phyloP scores from a whole-genome alignment of 2,329 filamentous ascomycete species.

The Escovopsis sp. region DNA sequence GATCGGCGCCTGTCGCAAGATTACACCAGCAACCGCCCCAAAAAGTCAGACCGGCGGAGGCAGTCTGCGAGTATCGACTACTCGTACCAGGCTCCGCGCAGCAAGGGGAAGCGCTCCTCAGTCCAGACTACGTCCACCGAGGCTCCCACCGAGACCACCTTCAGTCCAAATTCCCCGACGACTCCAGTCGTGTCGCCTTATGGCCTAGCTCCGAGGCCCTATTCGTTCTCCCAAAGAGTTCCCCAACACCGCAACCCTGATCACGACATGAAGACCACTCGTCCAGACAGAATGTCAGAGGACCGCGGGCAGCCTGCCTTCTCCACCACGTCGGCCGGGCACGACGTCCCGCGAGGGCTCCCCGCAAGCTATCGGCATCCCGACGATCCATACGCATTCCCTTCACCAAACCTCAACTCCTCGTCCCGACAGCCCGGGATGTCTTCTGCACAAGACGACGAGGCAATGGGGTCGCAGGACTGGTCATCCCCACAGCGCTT shows the following conservation, averaged over 20 bases:
- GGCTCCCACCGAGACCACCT: conserved; percentile 41
- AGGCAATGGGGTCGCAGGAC: conserved; percentile 13
- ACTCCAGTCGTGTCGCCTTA: conserved; percentile 33
- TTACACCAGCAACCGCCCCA: neutral
- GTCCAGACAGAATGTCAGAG: conserved; percentile 15
- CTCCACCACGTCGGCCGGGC: conserved; percentile 34
- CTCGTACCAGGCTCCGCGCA: conserved; percentile 23
- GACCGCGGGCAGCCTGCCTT: conserved; percentile 19
- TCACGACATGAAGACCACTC: conserved; percentile 2
- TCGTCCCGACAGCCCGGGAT: conserved; percentile 1
- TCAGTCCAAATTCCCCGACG: conserved; percentile 42
- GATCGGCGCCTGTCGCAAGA: conserved; percentile 21
- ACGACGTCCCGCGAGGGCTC: conserved; percentile 46
- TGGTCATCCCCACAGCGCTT: conserved; percentile 11
- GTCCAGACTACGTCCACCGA: conserved; percentile 41
- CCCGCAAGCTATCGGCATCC: conserved; percentile 42
- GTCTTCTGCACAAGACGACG: conserved; percentile 5
- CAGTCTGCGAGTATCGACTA: neutral
- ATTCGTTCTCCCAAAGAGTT: conserved; percentile 35
- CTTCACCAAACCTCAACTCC: conserved; percentile 6
- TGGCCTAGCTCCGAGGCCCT: conserved; percentile 43
- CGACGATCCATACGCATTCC: conserved; percentile 13
- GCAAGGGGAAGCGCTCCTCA: conserved; percentile 36
- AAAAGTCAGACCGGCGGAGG: neutral
- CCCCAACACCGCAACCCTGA: conserved; percentile 21